Percentiles rank a stretch among this genome's conserved stretches.
Evolutionary conservation across 441 rosid genomes (phyloP).

Genomic region (Croton setiger): DNA sequence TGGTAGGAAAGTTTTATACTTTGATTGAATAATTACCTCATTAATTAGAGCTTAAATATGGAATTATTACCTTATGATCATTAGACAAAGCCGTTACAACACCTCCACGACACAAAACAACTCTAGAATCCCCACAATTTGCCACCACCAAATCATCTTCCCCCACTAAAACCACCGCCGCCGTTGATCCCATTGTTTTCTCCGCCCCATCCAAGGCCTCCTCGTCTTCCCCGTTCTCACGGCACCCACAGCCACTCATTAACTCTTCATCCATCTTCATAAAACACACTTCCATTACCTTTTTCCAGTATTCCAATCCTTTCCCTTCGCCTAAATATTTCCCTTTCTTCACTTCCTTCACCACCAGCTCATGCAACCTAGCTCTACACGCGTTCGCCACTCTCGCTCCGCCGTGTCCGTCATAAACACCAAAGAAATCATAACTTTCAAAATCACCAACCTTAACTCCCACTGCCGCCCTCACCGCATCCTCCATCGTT

Average conservation of each 20-base stretch:
- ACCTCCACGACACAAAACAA: constrained; percentile 22
- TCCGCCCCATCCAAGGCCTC: background rate
- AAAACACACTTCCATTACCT: constrained; percentile 32
- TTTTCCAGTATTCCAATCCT: constrained; percentile 26
- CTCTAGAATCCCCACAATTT: constrained; percentile 36
- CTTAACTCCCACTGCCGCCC: constrained; percentile 19
- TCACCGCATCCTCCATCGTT: constrained; percentile 36
- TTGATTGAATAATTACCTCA: too few species aligned
- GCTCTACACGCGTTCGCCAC: constrained; percentile 26
- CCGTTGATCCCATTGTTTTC: constrained; percentile 26
- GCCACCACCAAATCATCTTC: constrained; percentile 29
- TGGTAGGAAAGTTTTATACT: too few species aligned
- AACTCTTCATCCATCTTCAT: constrained; percentile 39
- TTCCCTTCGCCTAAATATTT: background rate
- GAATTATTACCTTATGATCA: constrained; percentile 22
- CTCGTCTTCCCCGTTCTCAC: background rate
- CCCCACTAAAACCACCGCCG: constrained; percentile 35
- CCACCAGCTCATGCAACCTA: constrained; percentile 33
- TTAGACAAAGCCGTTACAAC: constrained; percentile 24
- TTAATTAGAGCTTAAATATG: too few species aligned
- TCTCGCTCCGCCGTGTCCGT: constrained; percentile 32
- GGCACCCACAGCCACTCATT: background rate
- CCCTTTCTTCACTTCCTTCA: constrained; percentile 25
- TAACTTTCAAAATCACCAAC: constrained; percentile 22
- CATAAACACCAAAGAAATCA: constrained; percentile 38